A percentile compares a stretch with the other conserved stretches of the same genome.
phyloP scores from a whole-genome alignment of 2,329 filamentous ascomycete species.

The Waltergamsia citrina region DNA sequence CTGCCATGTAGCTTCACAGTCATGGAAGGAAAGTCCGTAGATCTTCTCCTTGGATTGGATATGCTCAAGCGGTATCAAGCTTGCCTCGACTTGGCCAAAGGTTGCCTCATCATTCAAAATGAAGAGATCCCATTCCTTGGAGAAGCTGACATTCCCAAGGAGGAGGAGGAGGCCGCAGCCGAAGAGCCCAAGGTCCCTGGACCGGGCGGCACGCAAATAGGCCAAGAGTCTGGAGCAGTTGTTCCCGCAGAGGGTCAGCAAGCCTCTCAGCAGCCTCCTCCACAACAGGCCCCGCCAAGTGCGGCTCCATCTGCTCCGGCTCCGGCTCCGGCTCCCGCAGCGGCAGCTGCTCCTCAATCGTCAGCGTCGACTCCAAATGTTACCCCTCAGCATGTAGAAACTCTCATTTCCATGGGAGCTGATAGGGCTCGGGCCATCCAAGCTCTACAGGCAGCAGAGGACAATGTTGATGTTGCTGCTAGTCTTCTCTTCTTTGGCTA shows the following conservation, averaged over 20 bases:
- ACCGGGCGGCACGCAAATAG: slow-evolving; percentile 81
- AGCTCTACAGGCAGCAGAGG: slow-evolving; percentile 72
- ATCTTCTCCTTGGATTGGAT: slow-evolving; percentile 84
- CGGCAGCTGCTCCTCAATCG: slow-evolving; percentile 12
- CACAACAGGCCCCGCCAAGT: slow-evolving; percentile 11
- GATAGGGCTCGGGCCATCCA: slow-evolving; percentile 66
- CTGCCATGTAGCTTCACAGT: slow-evolving; percentile 95
- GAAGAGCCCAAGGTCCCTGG: slow-evolving; percentile 79
- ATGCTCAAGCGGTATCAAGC: slow-evolving; percentile 97
- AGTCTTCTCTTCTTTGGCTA: slow-evolving; percentile 54
- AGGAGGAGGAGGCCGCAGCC: slow-evolving; percentile 62
- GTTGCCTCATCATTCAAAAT: slow-evolving; percentile 79
- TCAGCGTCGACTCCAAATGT: slow-evolving; percentile 22
- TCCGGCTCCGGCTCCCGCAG: slow-evolving; percentile 12
- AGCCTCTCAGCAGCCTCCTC: slow-evolving; percentile 3
- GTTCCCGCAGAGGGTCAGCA: slow-evolving; percentile 17
- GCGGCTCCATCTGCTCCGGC: no score
- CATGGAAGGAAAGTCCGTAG: slow-evolving; percentile 97
- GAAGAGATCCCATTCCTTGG: slow-evolving; percentile 84
- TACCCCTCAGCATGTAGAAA: slow-evolving; percentile 60
- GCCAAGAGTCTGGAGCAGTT: slow-evolving; percentile 71
- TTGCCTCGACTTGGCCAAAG: slow-evolving; percentile 76
- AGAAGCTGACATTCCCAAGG: slow-evolving; percentile 89
- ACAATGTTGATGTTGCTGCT: slow-evolving; percentile 84
- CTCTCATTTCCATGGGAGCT: slow-evolving; percentile 70